These are phyloP conservation scores for Begonia masoniana DNA, from an alignment of 306 rosid species.

Conservation along the genomic window DNA sequence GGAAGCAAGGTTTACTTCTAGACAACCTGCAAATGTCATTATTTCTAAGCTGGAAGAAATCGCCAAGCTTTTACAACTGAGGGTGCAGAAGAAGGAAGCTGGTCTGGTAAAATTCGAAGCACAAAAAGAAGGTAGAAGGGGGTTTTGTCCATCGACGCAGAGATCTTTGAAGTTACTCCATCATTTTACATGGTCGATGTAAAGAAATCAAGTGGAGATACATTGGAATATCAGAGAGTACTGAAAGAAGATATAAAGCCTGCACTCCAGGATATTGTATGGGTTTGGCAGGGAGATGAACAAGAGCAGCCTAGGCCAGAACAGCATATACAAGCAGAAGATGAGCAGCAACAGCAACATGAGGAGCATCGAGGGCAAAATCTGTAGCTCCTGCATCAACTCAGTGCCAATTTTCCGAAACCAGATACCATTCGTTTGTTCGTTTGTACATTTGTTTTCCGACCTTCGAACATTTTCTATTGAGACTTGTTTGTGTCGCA, in stretches of 20 bases:
- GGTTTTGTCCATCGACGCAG: constrained; percentile 57
- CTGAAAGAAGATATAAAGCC: constrained; percentile 62
- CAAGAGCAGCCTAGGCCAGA: constrained; percentile 20
- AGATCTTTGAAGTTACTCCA: constrained; percentile 73
- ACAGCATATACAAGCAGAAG: constrained; percentile 7
- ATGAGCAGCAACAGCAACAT: constrained; percentile 18
- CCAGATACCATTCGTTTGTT: not conserved
- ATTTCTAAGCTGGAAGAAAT: constrained; percentile 62
- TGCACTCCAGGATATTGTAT: constrained; percentile 65
- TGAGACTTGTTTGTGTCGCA: not conserved
- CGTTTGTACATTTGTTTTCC: not conserved
- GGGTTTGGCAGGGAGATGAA: constrained; percentile 71
- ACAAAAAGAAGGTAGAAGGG: constrained; percentile 53
- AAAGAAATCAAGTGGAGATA: constrained; percentile 72
- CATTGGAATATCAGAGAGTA: constrained; percentile 65
- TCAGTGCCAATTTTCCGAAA: not conserved
- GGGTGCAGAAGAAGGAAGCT: constrained; percentile 48
- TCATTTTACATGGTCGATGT: constrained; percentile 68
- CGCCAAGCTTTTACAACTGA: constrained; percentile 44
- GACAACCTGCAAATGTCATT: constrained; percentile 43
- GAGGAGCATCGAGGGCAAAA: not conserved
- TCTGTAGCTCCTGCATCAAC: not conserved
- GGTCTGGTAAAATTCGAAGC: constrained; percentile 58
- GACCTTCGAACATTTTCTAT: not conserved
- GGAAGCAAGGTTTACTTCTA: constrained; percentile 64